Evolutionary conservation across 768 basidiomycete genomes (phyloP).

Genomic region (Vararia minispora): DNA sequence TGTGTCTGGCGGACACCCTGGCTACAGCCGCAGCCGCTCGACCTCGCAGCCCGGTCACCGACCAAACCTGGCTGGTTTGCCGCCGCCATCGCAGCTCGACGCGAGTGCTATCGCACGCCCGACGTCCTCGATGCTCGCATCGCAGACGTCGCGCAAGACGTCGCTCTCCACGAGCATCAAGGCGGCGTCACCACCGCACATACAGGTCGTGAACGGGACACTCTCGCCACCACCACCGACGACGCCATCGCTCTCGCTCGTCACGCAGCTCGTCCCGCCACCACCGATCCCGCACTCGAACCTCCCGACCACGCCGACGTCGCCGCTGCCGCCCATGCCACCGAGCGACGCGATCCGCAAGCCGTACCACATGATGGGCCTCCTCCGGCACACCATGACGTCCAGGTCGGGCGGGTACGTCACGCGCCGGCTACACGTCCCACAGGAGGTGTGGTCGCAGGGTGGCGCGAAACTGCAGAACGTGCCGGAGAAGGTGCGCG

Average conservation of each 20-base stretch:
- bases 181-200: constrained; percentile 34
- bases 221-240: constrained; percentile 27
- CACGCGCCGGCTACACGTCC: constrained; percentile 77
- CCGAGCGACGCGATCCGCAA: constrained; percentile 68
- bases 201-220: constrained; percentile 41
- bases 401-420: constrained; percentile 79
- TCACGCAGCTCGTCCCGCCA: constrained; percentile 30
- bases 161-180: constrained; percentile 47
- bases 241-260: constrained; percentile 19
- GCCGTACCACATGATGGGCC: constrained; percentile 85
- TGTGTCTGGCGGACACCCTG: not conserved
- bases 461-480: constrained; percentile 79
- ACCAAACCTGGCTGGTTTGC: constrained; percentile 35
- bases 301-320: constrained; percentile 64
- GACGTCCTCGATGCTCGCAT: constrained; percentile 30
- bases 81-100: constrained; percentile 41
- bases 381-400: constrained; percentile 69
- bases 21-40: constrained; percentile 42
- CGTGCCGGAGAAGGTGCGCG: constrained; percentile 75
- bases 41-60: constrained; percentile 70
- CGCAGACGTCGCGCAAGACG: constrained; percentile 38
- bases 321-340: constrained; percentile 63
- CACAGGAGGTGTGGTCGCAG: constrained; percentile 85
- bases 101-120: constrained; percentile 40
- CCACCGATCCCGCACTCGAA: constrained; percentile 40